These are phyloP conservation scores for Metschnikowia cubensis DNA, from an alignment of 805 yeast species.

Conservation along the genomic window DNA sequence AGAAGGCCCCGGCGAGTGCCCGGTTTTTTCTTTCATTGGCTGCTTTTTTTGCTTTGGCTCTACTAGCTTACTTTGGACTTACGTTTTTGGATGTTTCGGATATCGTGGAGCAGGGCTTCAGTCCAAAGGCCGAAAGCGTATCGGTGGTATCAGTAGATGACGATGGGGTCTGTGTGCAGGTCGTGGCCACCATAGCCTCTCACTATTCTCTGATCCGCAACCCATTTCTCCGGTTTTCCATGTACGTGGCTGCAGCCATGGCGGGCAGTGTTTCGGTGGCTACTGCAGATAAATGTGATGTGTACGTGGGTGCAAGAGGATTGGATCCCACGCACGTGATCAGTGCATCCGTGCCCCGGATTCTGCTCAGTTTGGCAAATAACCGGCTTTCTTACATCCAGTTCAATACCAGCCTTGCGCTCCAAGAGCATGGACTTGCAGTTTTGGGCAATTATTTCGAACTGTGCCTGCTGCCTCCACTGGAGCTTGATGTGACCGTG, in stretches of 20 bases:
- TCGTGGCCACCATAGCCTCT: slow-evolving; percentile 23
- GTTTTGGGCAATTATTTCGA: background rate
- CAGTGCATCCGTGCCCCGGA: slow-evolving; percentile 25
- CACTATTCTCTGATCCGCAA: slow-evolving; percentile 27
- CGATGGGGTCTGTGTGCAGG: slow-evolving; percentile 27
- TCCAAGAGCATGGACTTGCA: slow-evolving; percentile 8
- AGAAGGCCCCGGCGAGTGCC: background rate
- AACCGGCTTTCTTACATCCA: slow-evolving; percentile 22
- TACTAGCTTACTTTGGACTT: background rate
- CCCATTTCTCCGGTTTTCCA: slow-evolving; percentile 18
- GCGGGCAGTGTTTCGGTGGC: slow-evolving; percentile 24
- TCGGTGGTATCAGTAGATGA: slow-evolving; percentile 20
- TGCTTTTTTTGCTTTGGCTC: background rate
- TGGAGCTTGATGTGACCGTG: background rate
- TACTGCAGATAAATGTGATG: slow-evolving; percentile 18
- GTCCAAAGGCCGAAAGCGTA: slow-evolving; percentile 22
- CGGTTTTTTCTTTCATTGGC: background rate
- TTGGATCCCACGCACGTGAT: slow-evolving; percentile 20
- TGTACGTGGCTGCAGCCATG: slow-evolving; percentile 20
- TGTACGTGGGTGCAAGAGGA: slow-evolving; percentile 16
- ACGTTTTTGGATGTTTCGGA: slow-evolving; percentile 1
- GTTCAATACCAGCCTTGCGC: slow-evolving; percentile 19
- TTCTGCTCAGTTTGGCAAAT: slow-evolving; percentile 20
- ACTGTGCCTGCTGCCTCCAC: background rate
- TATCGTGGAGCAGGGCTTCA: slow-evolving; percentile 20